Percentiles rank a stretch among this genome's conserved stretches.
Conservation (phyloP, 2,329 filamentous ascomycete species). For the Pseudovirgaria hyperparasitica region DNA sequence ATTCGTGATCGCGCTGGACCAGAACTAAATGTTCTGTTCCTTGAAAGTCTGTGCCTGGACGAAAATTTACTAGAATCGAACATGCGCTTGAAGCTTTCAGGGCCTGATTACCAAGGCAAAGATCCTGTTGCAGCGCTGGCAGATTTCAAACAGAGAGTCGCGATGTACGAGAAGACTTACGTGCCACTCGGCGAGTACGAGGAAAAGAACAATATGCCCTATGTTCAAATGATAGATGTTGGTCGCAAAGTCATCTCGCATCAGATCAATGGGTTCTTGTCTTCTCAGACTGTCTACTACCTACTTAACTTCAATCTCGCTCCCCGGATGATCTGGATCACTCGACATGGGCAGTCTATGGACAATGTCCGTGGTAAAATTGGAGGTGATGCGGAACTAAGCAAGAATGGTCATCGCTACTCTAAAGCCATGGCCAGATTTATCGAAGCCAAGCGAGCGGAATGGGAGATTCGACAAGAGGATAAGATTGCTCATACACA, state of each 20-base stretch:
- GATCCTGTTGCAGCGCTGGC: slow-evolving; percentile 72
- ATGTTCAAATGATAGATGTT: slow-evolving; percentile 96
- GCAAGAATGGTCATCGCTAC: slow-evolving; percentile 67
- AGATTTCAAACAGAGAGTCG: slow-evolving; percentile 88
- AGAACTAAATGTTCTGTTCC: slow-evolving; percentile 78
- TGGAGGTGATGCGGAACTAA: slow-evolving; percentile 79
- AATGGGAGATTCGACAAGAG: slow-evolving; percentile 74
- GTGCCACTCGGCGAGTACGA: slow-evolving; percentile 83
- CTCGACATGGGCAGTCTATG: slow-evolving; percentile 77
- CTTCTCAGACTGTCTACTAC: slow-evolving; percentile 85
- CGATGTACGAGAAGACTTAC: slow-evolving; percentile 89
- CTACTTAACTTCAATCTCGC: slow-evolving; percentile 94
- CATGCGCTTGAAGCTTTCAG: slow-evolving; percentile 91
- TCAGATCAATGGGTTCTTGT: slow-evolving; percentile 82
- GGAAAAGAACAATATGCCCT: slow-evolving; percentile 81
- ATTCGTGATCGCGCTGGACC: slow-evolving; percentile 75
- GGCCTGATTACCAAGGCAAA: slow-evolving; percentile 90
- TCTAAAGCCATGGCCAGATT: slow-evolving; percentile 70
- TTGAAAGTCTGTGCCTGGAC: slow-evolving; percentile 88
- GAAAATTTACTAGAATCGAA: slow-evolving; percentile 78
- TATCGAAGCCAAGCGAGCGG: slow-evolving; percentile 64
- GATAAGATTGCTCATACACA: slow-evolving; percentile 63
- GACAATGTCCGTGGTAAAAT: slow-evolving; percentile 85
- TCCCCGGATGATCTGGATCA: slow-evolving; percentile 96
- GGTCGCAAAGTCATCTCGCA: slow-evolving; percentile 87